Base-by-base conservation (phyloP, 306 rosid genomes). In the Begonia loranthoides region DNA sequence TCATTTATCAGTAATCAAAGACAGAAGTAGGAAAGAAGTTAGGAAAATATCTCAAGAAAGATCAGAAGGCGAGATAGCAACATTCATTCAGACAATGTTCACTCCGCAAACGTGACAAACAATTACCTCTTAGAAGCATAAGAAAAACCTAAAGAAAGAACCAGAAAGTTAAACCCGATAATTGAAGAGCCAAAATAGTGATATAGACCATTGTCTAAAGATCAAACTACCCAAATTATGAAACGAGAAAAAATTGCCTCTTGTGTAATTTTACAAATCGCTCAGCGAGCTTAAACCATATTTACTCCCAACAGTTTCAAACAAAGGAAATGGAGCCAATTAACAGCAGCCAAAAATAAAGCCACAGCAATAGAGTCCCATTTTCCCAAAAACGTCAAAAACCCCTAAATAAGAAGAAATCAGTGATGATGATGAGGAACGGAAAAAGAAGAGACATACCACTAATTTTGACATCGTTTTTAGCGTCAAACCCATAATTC, bases 401-500 rank as follows among this genome's bases (percentile, higher is more conserved):
- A n/a, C 6, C 47, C 47, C 47, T 43, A 43, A 2, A 11, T 11
- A 43, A 28, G 36, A n/a, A 43, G 15, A 10, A 3, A 43, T 7
- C 15, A 43, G n/a, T n/a, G n/a, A n/a, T n/a, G n/a, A n/a, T n/a
- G n/a, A 43, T 13, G 47, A 11, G 47, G 13, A 6, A 13, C 47
- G 15, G 47, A 2, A 11, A 12, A 36, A 12, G 28, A 34, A 21
- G 45, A 47, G 24, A 54, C 68, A 54, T 33, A 87, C 97, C 94
- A 56, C 82, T 66, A 50, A 71, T 74, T 66, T 82, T 89, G 59
- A 82, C 66, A 40, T 34, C 69, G 52, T 73, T 69, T 50, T 65
- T 76, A 1, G 90, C 95, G 56, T 84, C 97, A 55, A 73, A 89
- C 34, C 75, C 62, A 3, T 6, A 28, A 2, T 59, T 53, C 22